Conservation (phyloP, 345 rosid species). For the Cardiospermum halicacabum region DNA sequence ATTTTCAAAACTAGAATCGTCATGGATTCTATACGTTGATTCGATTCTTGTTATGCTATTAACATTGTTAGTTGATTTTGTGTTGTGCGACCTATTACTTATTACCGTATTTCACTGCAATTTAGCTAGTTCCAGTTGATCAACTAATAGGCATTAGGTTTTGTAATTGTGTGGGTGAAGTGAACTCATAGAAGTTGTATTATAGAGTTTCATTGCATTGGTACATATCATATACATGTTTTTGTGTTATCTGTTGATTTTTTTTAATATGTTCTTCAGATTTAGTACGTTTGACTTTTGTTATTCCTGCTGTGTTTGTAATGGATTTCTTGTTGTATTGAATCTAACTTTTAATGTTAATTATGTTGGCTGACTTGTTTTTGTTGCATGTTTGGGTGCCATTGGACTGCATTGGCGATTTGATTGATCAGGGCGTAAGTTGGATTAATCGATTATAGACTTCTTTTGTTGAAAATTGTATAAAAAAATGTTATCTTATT, state of each 20-base stretch:
- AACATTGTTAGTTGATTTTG: too few relatives aligned
- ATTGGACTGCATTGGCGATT: slow-evolving; percentile 12
- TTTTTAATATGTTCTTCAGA: too few relatives aligned
- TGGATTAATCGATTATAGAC: neutral
- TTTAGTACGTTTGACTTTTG: neutral
- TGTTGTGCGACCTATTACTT: too few relatives aligned
- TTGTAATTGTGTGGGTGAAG: neutral
- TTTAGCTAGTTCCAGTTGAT: neutral
- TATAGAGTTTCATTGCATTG: too few relatives aligned
- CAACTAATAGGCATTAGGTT: neutral
- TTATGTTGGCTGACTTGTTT: slow-evolving; percentile 19
- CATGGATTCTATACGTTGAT: too few relatives aligned
- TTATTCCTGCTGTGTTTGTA: neutral
- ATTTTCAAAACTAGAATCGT: too few relatives aligned
- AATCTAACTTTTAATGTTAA: neutral
- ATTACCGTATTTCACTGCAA: too few relatives aligned
- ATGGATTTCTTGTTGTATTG: neutral
- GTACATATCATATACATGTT: too few relatives aligned
- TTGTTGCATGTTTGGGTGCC: slow-evolving; percentile 25
- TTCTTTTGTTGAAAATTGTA: slow-evolving; percentile 4
- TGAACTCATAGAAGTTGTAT: too few relatives aligned
- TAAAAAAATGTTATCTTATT: neutral
- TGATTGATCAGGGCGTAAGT: slow-evolving; percentile 69
- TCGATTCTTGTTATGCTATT: too few relatives aligned
- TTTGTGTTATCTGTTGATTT: too few relatives aligned